Percentiles rank a stretch among this genome's conserved stretches.
phyloP scores from a whole-genome alignment of 2,329 filamentous ascomycete species.

The Purpureocillium lavendulum region DNA sequence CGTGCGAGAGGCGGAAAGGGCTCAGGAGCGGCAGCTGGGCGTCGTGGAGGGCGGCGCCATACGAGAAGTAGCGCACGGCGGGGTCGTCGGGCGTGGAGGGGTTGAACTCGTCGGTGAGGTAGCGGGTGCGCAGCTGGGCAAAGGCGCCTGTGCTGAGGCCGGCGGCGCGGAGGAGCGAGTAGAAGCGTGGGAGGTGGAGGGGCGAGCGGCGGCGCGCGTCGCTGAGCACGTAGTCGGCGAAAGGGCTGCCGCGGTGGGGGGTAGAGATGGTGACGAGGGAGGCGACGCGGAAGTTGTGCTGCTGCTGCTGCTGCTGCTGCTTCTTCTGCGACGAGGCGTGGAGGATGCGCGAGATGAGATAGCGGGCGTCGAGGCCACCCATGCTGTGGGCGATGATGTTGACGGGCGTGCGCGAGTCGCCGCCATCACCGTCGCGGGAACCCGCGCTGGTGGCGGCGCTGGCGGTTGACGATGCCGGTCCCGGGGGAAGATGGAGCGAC shows the following conservation, averaged over 20 bases:
- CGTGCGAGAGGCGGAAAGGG: conserved; percentile 47
- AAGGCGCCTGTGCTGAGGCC: conserved; percentile 54
- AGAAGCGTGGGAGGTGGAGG: conserved; percentile 44
- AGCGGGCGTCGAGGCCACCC: conserved; percentile 57
- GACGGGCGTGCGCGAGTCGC: conserved; percentile 41
- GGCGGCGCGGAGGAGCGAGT: conserved; percentile 38
- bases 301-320: conserved; percentile 28
- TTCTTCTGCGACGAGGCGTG: conserved; percentile 17
- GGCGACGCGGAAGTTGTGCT: conserved; percentile 31
- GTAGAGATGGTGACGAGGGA: conserved; percentile 48
- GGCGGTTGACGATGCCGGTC: no score
- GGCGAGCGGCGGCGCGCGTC: conserved; percentile 25
- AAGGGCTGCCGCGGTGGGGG: conserved; percentile 45
- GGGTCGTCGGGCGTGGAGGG: conserved; percentile 43
- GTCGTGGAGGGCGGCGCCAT: conserved; percentile 41
- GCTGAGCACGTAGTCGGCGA: conserved; percentile 45
- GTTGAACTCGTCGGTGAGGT: conserved; percentile 54
- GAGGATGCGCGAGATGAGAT: conserved; percentile 51
- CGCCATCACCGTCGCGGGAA: no score
- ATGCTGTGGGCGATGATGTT: conserved; percentile 69
- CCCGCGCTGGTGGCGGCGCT: no score
- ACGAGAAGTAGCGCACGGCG: conserved; percentile 52
- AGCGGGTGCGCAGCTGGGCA: conserved; percentile 47
- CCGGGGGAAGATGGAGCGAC: neutral
- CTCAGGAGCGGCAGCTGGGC: conserved; percentile 48